These are phyloP conservation scores for Lumnitzera racemosa DNA, from an alignment of 345 rosid species.

Conservation along the genomic window DNA sequence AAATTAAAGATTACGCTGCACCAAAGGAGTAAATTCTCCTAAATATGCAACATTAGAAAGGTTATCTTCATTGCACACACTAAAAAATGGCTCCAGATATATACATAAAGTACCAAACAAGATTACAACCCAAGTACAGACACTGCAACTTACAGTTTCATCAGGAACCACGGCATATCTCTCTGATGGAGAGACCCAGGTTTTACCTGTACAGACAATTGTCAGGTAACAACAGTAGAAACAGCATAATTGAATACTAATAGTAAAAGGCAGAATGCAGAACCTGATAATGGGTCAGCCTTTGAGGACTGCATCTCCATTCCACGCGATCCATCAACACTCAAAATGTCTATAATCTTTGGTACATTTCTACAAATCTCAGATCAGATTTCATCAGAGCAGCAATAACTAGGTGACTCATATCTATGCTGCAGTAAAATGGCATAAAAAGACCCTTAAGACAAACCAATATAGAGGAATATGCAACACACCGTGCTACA, in stretches of 20 bases:
- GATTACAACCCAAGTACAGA: not conserved
- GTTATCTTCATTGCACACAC: not conserved
- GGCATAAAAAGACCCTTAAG: too few relatives aligned
- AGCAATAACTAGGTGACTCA: not conserved
- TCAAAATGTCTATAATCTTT: slow-evolving; percentile 59
- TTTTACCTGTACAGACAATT: slow-evolving; percentile 47
- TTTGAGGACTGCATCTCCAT: slow-evolving; percentile 64
- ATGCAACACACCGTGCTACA: too few relatives aligned
- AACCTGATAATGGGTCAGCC: slow-evolving; percentile 69
- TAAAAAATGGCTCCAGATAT: not conserved
- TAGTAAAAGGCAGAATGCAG: slow-evolving; percentile 1
- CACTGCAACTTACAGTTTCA: slow-evolving; percentile 52
- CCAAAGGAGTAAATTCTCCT: too few relatives aligned
- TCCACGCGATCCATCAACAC: slow-evolving; percentile 76
- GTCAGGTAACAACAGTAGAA: not conserved
- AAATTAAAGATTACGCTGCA: too few relatives aligned
- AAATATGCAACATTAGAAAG: not conserved
- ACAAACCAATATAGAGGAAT: too few relatives aligned
- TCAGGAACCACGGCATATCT: slow-evolving; percentile 93
- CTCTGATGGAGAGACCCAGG: slow-evolving; percentile 79
- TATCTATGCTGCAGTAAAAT: too few relatives aligned
- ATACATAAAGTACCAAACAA: too few relatives aligned
- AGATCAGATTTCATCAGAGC: slow-evolving; percentile 7
- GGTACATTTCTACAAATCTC: slow-evolving; percentile 50
- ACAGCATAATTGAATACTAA: not conserved